Evolutionary conservation across 768 basidiomycete genomes (phyloP).

Genomic region (Trametes cingulata): DNA sequence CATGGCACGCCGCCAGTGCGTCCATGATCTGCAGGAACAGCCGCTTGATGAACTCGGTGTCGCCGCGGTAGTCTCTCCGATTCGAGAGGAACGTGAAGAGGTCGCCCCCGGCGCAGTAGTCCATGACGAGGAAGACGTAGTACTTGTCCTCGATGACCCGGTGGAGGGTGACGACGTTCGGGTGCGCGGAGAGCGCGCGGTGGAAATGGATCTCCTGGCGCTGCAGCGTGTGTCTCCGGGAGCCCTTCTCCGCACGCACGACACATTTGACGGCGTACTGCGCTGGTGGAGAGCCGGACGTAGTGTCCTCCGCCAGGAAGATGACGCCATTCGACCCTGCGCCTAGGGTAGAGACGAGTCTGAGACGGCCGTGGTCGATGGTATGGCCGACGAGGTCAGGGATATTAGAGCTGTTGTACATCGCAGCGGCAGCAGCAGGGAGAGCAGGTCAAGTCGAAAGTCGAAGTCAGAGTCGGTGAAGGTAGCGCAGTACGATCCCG

Average conservation of each 20-base stretch:
- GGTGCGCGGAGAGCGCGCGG: slow-evolving; percentile 51
- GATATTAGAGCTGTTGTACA: slow-evolving; percentile 12
- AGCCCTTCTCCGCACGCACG: slow-evolving; percentile 19
- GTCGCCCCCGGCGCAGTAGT: slow-evolving; percentile 45
- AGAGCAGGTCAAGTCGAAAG: not conserved
- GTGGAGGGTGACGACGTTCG: slow-evolving; percentile 71
- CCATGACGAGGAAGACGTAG: slow-evolving; percentile 70
- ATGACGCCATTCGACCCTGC: slow-evolving; percentile 31
- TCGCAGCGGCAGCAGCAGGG: slow-evolving; percentile 2
- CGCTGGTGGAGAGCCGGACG: not conserved
- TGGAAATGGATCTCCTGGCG: slow-evolving; percentile 68
- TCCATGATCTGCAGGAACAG: slow-evolving; percentile 57
- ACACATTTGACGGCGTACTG: slow-evolving; percentile 32
- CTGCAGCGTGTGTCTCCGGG: slow-evolving; percentile 38
- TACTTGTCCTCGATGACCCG: slow-evolving; percentile 59
- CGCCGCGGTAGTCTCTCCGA: slow-evolving; percentile 38
- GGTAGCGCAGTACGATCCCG: not conserved
- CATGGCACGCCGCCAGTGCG: slow-evolving; percentile 52
- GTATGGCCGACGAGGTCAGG: slow-evolving; percentile 26
- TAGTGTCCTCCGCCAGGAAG: slow-evolving; percentile 27
- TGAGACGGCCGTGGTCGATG: slow-evolving; percentile 28
- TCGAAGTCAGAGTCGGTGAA: not conserved
- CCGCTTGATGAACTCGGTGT: slow-evolving; percentile 45
- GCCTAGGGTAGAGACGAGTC: slow-evolving; percentile 25
- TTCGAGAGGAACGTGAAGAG: slow-evolving; percentile 47